phyloP scores from a whole-genome alignment of 768 basidiomycete species.

The Strobilomyces dryophilus region DNA sequence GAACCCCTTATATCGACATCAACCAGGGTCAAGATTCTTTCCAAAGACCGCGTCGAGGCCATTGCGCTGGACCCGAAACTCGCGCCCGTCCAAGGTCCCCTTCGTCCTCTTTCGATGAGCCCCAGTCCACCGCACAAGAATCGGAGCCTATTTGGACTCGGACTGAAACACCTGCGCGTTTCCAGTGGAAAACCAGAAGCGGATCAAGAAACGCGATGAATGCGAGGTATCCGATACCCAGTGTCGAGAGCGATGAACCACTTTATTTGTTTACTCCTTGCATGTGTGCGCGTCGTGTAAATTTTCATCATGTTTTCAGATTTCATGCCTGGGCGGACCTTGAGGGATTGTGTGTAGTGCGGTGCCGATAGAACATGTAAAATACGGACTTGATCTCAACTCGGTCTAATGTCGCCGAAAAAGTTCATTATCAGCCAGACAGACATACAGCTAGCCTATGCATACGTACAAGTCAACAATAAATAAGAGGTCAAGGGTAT shows the following conservation, averaged over 20 bases:
- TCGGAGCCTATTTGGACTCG: constrained; percentile 21
- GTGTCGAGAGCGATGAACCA: not conserved
- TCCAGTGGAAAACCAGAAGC: not conserved
- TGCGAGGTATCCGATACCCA: not conserved
- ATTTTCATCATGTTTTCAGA: constrained; percentile 15
- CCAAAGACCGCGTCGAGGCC: constrained; percentile 24
- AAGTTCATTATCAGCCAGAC: not conserved
- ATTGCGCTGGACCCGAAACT: constrained; percentile 31
- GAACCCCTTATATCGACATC: not conserved
- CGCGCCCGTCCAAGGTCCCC: constrained; percentile 30
- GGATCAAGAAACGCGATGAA: constrained; percentile 5
- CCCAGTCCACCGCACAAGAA: constrained; percentile 13
- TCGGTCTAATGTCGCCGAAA: not conserved
- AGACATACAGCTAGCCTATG: not conserved
- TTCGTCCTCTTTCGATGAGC: constrained; percentile 27
- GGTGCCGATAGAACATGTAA: not conserved
- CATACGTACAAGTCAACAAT: constrained; percentile 8
- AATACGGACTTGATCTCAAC: not conserved
- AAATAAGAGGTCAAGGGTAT: not conserved
- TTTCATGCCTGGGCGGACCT: not conserved
- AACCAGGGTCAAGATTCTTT: constrained; percentile 17
- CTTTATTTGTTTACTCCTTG: not conserved
- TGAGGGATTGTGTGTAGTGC: not conserved
- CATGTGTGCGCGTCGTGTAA: constrained; percentile 3
- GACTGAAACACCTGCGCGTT: constrained; percentile 6